Conservation (phyloP, 495 filamentous ascomycete species). For the Xylaria acuta region DNA sequence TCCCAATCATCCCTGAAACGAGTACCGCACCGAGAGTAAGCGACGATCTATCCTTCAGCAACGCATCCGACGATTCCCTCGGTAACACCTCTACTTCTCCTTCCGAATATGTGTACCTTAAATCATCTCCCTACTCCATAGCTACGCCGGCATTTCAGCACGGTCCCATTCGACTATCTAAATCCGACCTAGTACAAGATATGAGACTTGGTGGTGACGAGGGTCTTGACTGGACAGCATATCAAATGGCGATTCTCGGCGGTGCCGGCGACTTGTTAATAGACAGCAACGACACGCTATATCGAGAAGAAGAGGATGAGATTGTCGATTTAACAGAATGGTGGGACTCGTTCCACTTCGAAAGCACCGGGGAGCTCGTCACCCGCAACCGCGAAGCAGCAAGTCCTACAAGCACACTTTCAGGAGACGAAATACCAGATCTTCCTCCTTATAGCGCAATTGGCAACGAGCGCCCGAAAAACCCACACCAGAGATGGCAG, state of each 20-base stretch:
- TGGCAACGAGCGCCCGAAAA: slow-evolving; percentile 30
- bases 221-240: slow-evolving; percentile 61
- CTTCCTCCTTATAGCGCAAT: slow-evolving; percentile 35
- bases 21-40: slow-evolving; percentile 23
- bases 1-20: slow-evolving; percentile 55
- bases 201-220: slow-evolving; percentile 50
- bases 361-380: slow-evolving; percentile 43
- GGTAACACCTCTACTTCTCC: slow-evolving; percentile 43
- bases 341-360: slow-evolving; percentile 53
- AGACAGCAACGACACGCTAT: slow-evolving; percentile 50
- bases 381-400: slow-evolving; percentile 31
- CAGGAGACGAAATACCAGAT: slow-evolving; percentile 37
- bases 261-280: slow-evolving; percentile 53
- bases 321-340: slow-evolving; percentile 50
- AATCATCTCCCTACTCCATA: slow-evolving; percentile 49
- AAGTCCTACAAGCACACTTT: slow-evolving; percentile 41
- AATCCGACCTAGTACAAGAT: slow-evolving; percentile 45
- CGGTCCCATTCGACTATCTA: slow-evolving; percentile 54
- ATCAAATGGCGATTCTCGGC: slow-evolving; percentile 62
- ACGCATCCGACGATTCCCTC: slow-evolving; percentile 28
- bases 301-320: slow-evolving; percentile 47
- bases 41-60: slow-evolving; percentile 30
- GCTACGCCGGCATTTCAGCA: slow-evolving; percentile 53
- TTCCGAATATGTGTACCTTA: slow-evolving; percentile 48
- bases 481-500: slow-evolving; percentile 37